Evolutionary conservation across 176 grass and related monocot genomes (phyloP).

Genomic region (Hordeum marinum): DNA sequence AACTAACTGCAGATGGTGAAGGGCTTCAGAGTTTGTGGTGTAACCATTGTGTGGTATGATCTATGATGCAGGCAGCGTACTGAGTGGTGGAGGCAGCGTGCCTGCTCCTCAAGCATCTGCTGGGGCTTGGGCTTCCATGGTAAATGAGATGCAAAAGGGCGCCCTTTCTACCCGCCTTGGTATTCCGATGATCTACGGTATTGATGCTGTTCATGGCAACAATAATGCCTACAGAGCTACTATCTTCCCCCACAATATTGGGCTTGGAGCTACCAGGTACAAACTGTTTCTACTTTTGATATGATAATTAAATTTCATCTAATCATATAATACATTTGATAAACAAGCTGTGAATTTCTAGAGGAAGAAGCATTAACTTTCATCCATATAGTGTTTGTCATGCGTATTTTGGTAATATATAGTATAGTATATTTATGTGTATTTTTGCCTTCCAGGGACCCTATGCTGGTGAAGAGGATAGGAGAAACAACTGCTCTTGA

Average conservation of each 20-base stretch:
- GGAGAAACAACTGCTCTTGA: slow-evolving; percentile 77
- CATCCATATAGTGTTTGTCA: not conserved
- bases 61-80: slow-evolving; percentile 52
- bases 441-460: slow-evolving; percentile 40
- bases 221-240: slow-evolving; percentile 78
- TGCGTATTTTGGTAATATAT: not conserved
- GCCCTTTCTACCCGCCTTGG: slow-evolving; percentile 71
- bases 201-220: slow-evolving; percentile 79
- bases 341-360: not conserved
- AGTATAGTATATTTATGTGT: not conserved
- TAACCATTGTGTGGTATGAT: not conserved
- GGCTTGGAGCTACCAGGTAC: slow-evolving; percentile 76
- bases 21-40: not conserved
- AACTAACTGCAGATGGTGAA: not conserved
- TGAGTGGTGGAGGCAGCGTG: slow-evolving; percentile 74
- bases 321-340: not conserved
- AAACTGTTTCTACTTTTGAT: not conserved
- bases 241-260: slow-evolving; percentile 73
- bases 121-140: slow-evolving; percentile 46
- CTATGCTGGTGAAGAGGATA: slow-evolving; percentile 57
- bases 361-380: not conserved
- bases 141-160: slow-evolving; percentile 52
- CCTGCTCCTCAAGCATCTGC: slow-evolving; percentile 67
- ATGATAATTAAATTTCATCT: too few relatives aligned
- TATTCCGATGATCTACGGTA: slow-evolving; percentile 72